Conservation (phyloP, 2,329 filamentous ascomycete genomes). For the Apiospora kogelbergensis region DNA sequence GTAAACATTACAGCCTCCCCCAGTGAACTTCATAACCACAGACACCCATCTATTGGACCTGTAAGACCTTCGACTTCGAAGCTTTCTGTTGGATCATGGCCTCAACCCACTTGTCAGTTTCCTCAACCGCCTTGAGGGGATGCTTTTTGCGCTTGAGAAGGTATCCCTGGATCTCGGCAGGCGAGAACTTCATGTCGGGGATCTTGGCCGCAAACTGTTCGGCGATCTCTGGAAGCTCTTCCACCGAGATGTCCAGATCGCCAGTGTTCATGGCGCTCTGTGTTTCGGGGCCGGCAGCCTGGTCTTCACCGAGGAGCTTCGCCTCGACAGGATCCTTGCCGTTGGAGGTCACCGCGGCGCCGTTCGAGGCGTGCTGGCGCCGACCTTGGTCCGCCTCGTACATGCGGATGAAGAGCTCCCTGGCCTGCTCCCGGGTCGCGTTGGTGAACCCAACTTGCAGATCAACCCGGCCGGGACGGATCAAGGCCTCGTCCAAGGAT, state of each 20-base stretch:
- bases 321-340: slow-evolving; percentile 7
- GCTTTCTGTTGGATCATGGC: slow-evolving; percentile 51
- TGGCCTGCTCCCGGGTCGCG: slow-evolving; percentile 53
- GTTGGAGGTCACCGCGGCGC: slow-evolving; percentile 8
- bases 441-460: slow-evolving; percentile 65
- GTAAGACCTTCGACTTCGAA: slow-evolving; percentile 45
- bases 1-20: neutral
- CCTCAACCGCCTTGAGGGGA: slow-evolving; percentile 53
- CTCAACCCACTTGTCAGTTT: slow-evolving; percentile 55
- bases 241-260: slow-evolving; percentile 33
- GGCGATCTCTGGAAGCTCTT: slow-evolving; percentile 47
- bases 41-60: slow-evolving; percentile 40
- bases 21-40: neutral
- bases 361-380: slow-evolving; percentile 9
- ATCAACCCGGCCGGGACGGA: slow-evolving; percentile 73
- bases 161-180: slow-evolving; percentile 66
- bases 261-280: slow-evolving; percentile 19
- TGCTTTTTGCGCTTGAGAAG: slow-evolving; percentile 62
- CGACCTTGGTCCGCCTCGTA: slow-evolving; percentile 47
- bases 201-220: slow-evolving; percentile 51
- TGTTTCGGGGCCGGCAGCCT: slow-evolving; percentile 15
- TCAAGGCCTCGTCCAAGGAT: slow-evolving; percentile 69
- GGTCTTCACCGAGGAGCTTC: neutral
- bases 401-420: slow-evolving; percentile 62
- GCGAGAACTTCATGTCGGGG: slow-evolving; percentile 35